Evolutionary conservation across 345 rosid species (phyloP).

Genomic region (Raphanus sativus): DNA sequence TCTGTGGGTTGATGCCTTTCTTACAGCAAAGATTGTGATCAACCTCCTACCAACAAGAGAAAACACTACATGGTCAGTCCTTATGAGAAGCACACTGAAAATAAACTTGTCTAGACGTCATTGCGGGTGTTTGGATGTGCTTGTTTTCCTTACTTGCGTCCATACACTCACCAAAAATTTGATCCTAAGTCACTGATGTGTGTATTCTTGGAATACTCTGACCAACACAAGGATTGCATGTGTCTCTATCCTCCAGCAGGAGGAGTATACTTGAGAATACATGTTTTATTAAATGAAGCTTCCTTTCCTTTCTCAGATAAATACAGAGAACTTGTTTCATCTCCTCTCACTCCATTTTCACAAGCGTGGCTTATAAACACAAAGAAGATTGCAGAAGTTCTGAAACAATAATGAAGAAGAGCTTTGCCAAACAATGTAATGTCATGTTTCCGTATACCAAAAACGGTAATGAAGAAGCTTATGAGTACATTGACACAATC

Average conservation of each 20-base stretch:
- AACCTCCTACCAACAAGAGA: background rate
- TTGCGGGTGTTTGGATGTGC: background rate
- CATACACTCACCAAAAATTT: background rate
- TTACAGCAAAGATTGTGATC: background rate
- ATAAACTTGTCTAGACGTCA: background rate
- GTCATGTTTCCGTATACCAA: too few species aligned
- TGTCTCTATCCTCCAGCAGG: background rate
- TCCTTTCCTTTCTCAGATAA: too few species aligned
- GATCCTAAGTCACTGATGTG: background rate
- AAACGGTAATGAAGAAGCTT: too few species aligned
- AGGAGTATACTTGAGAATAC: background rate
- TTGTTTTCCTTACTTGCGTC: background rate
- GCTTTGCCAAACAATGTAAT: too few species aligned
- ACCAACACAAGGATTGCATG: background rate
- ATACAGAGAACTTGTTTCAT: too few species aligned
- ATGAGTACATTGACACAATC: too few species aligned
- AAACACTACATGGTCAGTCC: background rate
- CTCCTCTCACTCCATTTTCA: too few species aligned
- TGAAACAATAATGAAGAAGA: too few species aligned
- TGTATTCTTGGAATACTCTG: background rate
- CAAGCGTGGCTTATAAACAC: too few species aligned
- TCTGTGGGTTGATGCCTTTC: background rate
- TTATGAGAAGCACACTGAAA: background rate
- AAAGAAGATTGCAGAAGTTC: too few species aligned
- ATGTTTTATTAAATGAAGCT: background rate